Evolutionary conservation across 768 basidiomycete genomes (phyloP).

Genomic region (Calocybe cyanea): DNA sequence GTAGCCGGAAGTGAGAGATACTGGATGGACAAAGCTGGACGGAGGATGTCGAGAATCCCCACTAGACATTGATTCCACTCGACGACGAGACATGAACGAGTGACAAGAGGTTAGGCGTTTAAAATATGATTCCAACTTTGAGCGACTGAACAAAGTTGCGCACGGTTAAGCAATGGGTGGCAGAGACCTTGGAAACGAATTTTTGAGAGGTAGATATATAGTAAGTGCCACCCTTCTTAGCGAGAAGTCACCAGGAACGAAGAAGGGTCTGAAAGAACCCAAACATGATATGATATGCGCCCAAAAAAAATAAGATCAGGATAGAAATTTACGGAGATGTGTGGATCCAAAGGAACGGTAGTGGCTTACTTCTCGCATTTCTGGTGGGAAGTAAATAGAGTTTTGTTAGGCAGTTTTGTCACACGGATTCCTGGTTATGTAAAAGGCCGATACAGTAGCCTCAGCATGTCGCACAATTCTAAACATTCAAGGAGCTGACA

Average conservation of each 20-base stretch:
- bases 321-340: slow-evolving; percentile 5
- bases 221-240: slow-evolving; percentile 9
- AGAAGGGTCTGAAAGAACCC: slow-evolving; percentile 10
- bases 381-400: slow-evolving; percentile 6
- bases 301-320: slow-evolving; percentile 3
- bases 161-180: too few relatives aligned
- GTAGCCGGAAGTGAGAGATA: slow-evolving; percentile 22
- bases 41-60: slow-evolving; percentile 20
- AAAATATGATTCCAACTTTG: background rate
- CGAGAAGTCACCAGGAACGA: slow-evolving; percentile 16
- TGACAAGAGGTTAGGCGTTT: background rate
- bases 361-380: background rate
- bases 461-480: background rate
- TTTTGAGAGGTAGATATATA: slow-evolving; percentile 12
- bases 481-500: too few relatives aligned
- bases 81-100: slow-evolving; percentile 22
- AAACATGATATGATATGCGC: slow-evolving; percentile 9
- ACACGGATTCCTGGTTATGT: background rate
- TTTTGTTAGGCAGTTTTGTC: background rate
- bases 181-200: background rate
- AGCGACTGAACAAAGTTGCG: too few relatives aligned
- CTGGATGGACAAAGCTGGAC: slow-evolving; percentile 31
- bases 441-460: background rate
- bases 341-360: slow-evolving; percentile 3
- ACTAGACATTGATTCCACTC: slow-evolving; percentile 24